Evolutionary conservation across 2,329 filamentous ascomycete genomes (phyloP), one percentile per base, ranked within the genome.

Genomic region (Rhynchosporium secalis): DNA sequence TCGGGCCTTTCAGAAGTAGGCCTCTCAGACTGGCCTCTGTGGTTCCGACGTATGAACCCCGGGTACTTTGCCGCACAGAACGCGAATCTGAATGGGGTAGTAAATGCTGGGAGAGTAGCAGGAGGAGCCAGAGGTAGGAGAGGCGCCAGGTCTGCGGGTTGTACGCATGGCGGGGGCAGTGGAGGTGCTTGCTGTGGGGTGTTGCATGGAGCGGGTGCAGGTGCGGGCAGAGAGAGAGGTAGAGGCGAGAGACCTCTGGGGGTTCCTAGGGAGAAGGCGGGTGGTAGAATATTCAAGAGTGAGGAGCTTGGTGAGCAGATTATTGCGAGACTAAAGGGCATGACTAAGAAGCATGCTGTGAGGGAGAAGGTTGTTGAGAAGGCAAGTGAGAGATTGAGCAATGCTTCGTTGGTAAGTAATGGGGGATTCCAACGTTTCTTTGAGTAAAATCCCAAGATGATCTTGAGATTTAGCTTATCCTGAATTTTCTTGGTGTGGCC

Each of bases 1-100:
- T 72, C 72, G 15, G 79, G 76, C 1, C 76, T 83, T 6, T 69
- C 67, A 8, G 73, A 75, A 59, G 75, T 81, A 28, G 80, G 80
- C 0, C 74, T 83, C 9, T 56, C 45, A 8, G 72, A 74, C 62
- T 73, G 76, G 56, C 81, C 81, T 1, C 63, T 63, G 1, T 83
- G 81, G 81, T 83, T 68, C 43, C 61, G 67, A 13, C 55, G 48
- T 13, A 33, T 63, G 56, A 72, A 72, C 48, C 63, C 66, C 3
- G 69, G 66, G 3, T 71, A 66, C 45, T 72, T 71, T 20, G 58
- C 48, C 26, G 43, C 49, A 47, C 61, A 66, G 45, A 40, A 36
- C 43, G 61, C 64, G 45, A 43, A 13, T 26, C 12, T 31, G 51
- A 41, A n/a, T 10, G n/a, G n/a, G 4, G 10, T 8, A 20, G n/a